Percentiles rank a stretch among this genome's conserved stretches.
Evolutionary conservation across 495 filamentous ascomycete species (phyloP).

Genomic region (Neurospora hispaniola): DNA sequence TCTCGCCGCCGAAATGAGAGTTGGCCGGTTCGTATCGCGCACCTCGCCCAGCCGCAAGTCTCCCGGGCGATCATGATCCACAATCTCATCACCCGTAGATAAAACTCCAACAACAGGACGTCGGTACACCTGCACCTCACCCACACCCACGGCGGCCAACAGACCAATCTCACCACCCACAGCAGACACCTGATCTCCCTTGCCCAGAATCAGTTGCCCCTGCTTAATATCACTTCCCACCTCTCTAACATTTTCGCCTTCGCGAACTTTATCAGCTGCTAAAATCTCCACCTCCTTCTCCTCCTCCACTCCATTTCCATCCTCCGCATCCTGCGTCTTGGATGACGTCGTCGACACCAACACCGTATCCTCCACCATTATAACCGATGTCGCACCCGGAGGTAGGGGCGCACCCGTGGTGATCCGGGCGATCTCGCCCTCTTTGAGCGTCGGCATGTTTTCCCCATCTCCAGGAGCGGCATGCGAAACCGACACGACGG

Average conservation of each 20-base stretch:
- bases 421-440: conserved; percentile 74
- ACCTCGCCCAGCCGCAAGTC: conserved; percentile 70
- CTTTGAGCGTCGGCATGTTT: conserved; percentile 44
- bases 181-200: conserved; percentile 68
- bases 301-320: conserved; percentile 81
- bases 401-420: conserved; percentile 92
- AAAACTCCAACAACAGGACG: conserved; percentile 76
- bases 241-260: conserved; percentile 83
- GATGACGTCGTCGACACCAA: conserved; percentile 65
- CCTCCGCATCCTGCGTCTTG: conserved; percentile 74
- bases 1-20: conserved; percentile 62
- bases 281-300: conserved; percentile 81
- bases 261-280: conserved; percentile 51
- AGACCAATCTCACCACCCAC: conserved; percentile 86
- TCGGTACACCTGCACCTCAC: conserved; percentile 61
- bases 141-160: conserved; percentile 71
- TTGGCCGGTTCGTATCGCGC: conserved; percentile 83
- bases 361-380: conserved; percentile 94
- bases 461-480: conserved; percentile 50
- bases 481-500: conserved; percentile 79
- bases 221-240: conserved; percentile 76
- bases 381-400: conserved; percentile 76
- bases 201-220: conserved; percentile 56
- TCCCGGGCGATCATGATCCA: conserved; percentile 57
- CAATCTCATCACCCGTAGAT: conserved; percentile 92